Evolutionary conservation across 768 basidiomycete species (phyloP).

Genomic region (Mycena indigotica): DNA sequence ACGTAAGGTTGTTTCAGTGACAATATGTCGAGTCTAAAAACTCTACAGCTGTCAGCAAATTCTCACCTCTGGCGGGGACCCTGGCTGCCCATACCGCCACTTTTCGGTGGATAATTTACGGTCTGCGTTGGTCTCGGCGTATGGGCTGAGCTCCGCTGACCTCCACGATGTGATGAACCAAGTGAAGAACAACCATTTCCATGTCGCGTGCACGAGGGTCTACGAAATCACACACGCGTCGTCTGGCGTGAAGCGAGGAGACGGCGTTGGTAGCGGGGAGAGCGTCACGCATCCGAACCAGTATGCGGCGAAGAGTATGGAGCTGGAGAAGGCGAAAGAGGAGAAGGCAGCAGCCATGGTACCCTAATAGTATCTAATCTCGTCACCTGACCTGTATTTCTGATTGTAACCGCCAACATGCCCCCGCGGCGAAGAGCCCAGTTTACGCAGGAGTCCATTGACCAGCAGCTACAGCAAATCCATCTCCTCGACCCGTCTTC

Average conservation of each 20-base stretch:
- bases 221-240: conserved; percentile 89
- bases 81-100: conserved; percentile 93
- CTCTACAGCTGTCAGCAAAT: conserved; percentile 85
- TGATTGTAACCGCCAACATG: conserved; percentile 50
- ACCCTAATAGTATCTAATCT: conserved; percentile 28
- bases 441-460: conserved; percentile 82
- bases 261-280: conserved; percentile 84
- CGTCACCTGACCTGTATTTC: not conserved
- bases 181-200: conserved; percentile 82
- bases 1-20: conserved; percentile 50
- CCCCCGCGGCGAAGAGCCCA: conserved; percentile 74
- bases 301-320: conserved; percentile 74
- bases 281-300: conserved; percentile 95
- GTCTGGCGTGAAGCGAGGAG: conserved; percentile 80
- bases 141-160: conserved; percentile 68
- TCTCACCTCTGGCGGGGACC: conserved; percentile 67
- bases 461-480: conserved; percentile 89
- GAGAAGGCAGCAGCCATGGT: conserved; percentile 48
- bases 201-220: conserved; percentile 95
- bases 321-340: conserved; percentile 50
- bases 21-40: not conserved
- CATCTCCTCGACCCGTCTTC: conserved; percentile 87
- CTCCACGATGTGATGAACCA: conserved; percentile 79
- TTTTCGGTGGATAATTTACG: conserved; percentile 83
- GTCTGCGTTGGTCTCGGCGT: conserved; percentile 68